Evolutionary conservation across 345 rosid genomes (phyloP).

Genomic region (Populus nigra): DNA sequence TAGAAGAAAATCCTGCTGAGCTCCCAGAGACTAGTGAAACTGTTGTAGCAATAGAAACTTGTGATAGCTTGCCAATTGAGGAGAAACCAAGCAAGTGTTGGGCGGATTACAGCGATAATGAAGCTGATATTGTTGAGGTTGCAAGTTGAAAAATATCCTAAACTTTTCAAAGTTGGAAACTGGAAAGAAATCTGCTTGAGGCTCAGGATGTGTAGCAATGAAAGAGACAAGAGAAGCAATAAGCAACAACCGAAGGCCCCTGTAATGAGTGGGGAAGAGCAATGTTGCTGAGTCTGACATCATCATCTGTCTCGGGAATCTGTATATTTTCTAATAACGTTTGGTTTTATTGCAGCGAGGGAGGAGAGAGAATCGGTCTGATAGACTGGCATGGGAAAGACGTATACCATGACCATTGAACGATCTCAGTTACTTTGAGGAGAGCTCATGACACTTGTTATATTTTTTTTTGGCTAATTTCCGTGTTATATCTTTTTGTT

Average conservation of each 20-base stretch:
- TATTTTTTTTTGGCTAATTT: not conserved
- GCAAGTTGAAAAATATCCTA: slow-evolving; percentile 40
- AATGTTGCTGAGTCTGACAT: not conserved
- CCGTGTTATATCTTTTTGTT: not conserved
- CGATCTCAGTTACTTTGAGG: slow-evolving; percentile 2
- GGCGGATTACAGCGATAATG: slow-evolving; percentile 81
- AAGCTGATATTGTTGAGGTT: slow-evolving; percentile 65
- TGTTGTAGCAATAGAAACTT: slow-evolving; percentile 33
- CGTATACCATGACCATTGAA: not conserved
- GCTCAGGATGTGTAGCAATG: not conserved
- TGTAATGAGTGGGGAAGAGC: not conserved
- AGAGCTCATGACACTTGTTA: not conserved
- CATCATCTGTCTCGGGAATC: not conserved
- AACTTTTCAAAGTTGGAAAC: slow-evolving; percentile 7
- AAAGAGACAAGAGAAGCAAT: slow-evolving; percentile 9
- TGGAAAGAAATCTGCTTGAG: not conserved
- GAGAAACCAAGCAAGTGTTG: slow-evolving; percentile 59
- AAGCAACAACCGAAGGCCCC: not conserved
- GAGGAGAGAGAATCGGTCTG: not conserved
- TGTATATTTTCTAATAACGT: slow-evolving; percentile 17
- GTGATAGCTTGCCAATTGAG: slow-evolving; percentile 31
- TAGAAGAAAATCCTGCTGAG: slow-evolving; percentile 27
- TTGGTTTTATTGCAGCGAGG: slow-evolving; percentile 16
- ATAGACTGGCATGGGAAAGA: slow-evolving; percentile 9
- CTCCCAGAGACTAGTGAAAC: slow-evolving; percentile 19